Evolutionary conservation across 441 rosid genomes (phyloP).

Genomic region (Populus tomentosa): DNA sequence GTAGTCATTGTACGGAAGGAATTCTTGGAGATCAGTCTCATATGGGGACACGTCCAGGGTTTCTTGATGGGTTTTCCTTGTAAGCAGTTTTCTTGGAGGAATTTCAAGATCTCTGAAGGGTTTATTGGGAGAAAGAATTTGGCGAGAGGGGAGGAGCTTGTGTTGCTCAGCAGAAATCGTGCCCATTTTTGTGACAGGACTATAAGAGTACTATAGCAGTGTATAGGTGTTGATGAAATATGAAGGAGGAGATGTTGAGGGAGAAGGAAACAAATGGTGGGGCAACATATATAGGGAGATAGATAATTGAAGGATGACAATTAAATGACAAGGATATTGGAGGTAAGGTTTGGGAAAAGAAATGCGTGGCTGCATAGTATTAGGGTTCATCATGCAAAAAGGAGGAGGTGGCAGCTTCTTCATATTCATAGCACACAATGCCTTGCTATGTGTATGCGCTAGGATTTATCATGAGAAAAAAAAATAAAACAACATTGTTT

Average conservation of each 20-base stretch:
- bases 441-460: slow-evolving; percentile 26
- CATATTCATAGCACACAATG: slow-evolving; percentile 19
- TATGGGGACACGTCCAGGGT: slow-evolving; percentile 6
- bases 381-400: slow-evolving; percentile 55
- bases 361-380: slow-evolving; percentile 55
- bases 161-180: slow-evolving; percentile 49
- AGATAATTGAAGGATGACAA: neutral
- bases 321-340: slow-evolving; percentile 2
- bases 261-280: slow-evolving; percentile 19
- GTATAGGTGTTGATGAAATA: neutral
- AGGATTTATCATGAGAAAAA: neutral
- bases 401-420: slow-evolving; percentile 45
- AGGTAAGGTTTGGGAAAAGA: slow-evolving; percentile 15
- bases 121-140: slow-evolving; percentile 23
- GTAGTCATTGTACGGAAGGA: slow-evolving; percentile 37
- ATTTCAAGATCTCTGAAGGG: slow-evolving; percentile 39
- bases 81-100: slow-evolving; percentile 53
- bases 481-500: too few relatives aligned
- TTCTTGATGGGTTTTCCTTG: slow-evolving; percentile 17
- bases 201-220: neutral
- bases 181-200: slow-evolving; percentile 25
- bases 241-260: neutral
- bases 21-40: slow-evolving; percentile 29
- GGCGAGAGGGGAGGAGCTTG: slow-evolving; percentile 29
- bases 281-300: slow-evolving; percentile 13